Evolutionary conservation across 1,284 basidiomycete species (phyloP), one percentile per base, ranked within the genome.

Genomic region (Cryptococcus hybrid): DNA sequence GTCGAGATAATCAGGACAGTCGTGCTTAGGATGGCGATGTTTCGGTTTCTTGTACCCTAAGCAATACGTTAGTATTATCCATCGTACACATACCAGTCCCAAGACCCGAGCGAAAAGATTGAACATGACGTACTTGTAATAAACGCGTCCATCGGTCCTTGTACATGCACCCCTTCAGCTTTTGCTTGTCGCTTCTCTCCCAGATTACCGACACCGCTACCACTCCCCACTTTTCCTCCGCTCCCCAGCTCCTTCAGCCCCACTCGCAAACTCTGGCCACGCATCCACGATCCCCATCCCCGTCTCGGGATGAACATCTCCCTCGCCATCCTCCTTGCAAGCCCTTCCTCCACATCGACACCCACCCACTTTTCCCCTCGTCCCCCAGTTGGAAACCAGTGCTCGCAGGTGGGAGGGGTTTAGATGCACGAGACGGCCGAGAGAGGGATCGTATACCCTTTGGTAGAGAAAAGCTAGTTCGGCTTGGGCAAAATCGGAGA

Each of bases 391-490:
- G 18, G 18, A 18, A 18, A 18, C 18, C 18, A 18, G 18, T 18
- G 6, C 71, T 71, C 3, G 67, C 72, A 2, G 81, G 78, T 5
- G 84, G 79, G 8, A 84, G 74, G 1, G 83, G 35, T 82, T 85
- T 52, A 96, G 78, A 68, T 89, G 84, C 0, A 91, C 86, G 11
- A 96, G 79, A 51, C 76, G 79, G 71, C 86, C 81, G 38, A 79
- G 63, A 13, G 78, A 66, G 0, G 95, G 92, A 75, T 92, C 88
- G 73, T 88, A 99, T 46, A 99, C 93, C 50, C 93, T 83, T 74
- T 99, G 96, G 76, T 98, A 88, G 49, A 92, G 79, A 75, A 99
- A 99, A 36, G 93, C 95, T 60, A 88, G 87, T 76, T 99, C 94
- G 7, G 96, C 94, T 52, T 88, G 79, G 5, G 73, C 66, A 60